A percentile compares a stretch with the other conserved stretches of the same genome.
phyloP scores from a whole-genome alignment of 2,329 filamentous ascomycete species.

The Setomelanomma holmii region DNA sequence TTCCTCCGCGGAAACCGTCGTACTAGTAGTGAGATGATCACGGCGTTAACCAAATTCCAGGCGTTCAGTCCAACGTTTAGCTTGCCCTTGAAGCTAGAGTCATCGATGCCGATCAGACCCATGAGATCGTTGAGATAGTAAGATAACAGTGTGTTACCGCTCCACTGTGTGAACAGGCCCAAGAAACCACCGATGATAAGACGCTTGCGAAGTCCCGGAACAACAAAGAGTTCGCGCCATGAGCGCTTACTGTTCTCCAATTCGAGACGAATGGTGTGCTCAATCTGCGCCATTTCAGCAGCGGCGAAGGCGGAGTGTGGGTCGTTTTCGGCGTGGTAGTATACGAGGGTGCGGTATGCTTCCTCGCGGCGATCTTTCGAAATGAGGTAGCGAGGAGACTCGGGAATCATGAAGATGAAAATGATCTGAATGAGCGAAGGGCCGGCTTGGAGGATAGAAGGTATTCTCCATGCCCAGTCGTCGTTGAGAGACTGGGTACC shows the following conservation, averaged over 20 bases:
- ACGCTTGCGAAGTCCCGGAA: constrained; percentile 69
- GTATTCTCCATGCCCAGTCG: constrained; percentile 72
- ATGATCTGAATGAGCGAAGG: constrained; percentile 67
- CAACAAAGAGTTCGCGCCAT: constrained; percentile 67
- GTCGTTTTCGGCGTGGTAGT: constrained; percentile 70
- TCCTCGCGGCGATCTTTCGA: constrained; percentile 68
- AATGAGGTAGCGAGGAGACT: constrained; percentile 71
- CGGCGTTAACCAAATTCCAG: constrained; percentile 64
- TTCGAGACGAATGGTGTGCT: constrained; percentile 67
- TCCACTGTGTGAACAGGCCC: constrained; percentile 72
- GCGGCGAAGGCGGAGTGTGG: constrained; percentile 65
- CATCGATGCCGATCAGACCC: constrained; percentile 64
- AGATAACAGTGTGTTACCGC: constrained; percentile 66
- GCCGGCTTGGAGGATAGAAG: constrained; percentile 68
- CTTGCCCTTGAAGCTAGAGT: constrained; percentile 44
- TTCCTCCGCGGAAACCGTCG: constrained; percentile 63
- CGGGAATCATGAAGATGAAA: constrained; percentile 69
- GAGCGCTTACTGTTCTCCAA: constrained; percentile 57
- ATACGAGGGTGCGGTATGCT: constrained; percentile 65
- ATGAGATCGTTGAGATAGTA: constrained; percentile 71
- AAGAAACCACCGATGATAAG: constrained; percentile 68
- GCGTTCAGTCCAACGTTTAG: constrained; percentile 65
- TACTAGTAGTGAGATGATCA: constrained; percentile 62
- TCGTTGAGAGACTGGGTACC: constrained; percentile 64
- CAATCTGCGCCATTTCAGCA: constrained; percentile 71